Evolutionary conservation across 2,329 filamentous ascomycete genomes (phyloP).

Genomic region (Leptographium wingfieldii): DNA sequence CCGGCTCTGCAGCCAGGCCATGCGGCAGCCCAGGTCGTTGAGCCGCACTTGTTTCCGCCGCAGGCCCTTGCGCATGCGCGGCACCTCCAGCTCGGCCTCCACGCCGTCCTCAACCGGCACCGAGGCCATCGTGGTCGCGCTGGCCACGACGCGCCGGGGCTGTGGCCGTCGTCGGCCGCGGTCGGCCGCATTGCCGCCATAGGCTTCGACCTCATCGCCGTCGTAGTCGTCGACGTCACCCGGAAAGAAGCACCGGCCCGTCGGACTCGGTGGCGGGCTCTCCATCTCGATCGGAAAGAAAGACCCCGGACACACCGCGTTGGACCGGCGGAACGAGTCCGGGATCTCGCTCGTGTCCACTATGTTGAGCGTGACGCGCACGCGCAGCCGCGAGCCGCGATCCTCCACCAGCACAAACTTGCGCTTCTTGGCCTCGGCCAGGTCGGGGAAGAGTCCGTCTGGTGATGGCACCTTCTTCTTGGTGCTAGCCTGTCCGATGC

Average conservation of each 20-base stretch:
- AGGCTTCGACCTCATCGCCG: slow-evolving; percentile 29
- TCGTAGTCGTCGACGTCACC: slow-evolving; percentile 48
- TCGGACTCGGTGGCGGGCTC: slow-evolving; percentile 63
- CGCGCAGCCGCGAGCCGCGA: slow-evolving; percentile 68
- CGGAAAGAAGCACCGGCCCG: slow-evolving; percentile 62
- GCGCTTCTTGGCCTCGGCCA: slow-evolving; percentile 80
- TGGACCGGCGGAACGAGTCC: slow-evolving; percentile 82
- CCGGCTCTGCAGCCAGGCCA: slow-evolving; percentile 93
- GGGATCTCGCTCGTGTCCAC: slow-evolving; percentile 94
- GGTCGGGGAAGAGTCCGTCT: slow-evolving; percentile 69
- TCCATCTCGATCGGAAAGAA: slow-evolving; percentile 94
- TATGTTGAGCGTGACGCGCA: slow-evolving; percentile 83
- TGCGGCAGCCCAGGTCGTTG: slow-evolving; percentile 86
- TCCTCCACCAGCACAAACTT: slow-evolving; percentile 97
- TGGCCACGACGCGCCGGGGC: slow-evolving; percentile 14
- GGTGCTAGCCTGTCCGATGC: slow-evolving; percentile 19
- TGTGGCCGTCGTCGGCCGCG: background rate
- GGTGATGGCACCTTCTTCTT: slow-evolving; percentile 43
- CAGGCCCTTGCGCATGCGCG: slow-evolving; percentile 55
- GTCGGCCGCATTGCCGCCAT: slow-evolving; percentile 14
- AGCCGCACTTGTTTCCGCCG: slow-evolving; percentile 76
- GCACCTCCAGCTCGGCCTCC: slow-evolving; percentile 62
- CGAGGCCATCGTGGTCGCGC: slow-evolving; percentile 24
- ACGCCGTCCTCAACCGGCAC: slow-evolving; percentile 46
- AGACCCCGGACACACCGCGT: slow-evolving; percentile 79